Base-by-base conservation (phyloP, 2,329 filamentous ascomycete species). In the Fusarium sp. region DNA sequence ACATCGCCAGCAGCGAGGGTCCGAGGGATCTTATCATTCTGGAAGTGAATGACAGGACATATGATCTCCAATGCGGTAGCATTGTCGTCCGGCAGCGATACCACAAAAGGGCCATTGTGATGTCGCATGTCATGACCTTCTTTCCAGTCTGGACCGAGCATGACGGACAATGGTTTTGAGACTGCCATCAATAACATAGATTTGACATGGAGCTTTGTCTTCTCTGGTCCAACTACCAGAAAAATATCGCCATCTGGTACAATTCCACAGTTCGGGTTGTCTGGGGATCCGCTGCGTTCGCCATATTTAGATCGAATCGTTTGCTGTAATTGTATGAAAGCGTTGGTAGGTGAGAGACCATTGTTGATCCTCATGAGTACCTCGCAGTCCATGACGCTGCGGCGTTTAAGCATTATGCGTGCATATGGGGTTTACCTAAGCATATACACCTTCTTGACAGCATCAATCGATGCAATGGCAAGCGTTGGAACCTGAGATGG, bases 21-120 rank as follows among this genome's bases (percentile, higher is more conserved):
- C 2, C 18, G 7, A 3, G 15, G 28, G 21, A 50, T 13, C 47
- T 2, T 50, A 0, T 33, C 10, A 16, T 50, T 50, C 21, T 33
- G 21, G 1, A 23, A 23, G 47, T 50, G 21, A 4, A 50, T 32
- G 3, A 50, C 8, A 23, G 15, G 23, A 9, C 10, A 50, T 19
- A 50, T 32, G 3, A 50, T 50, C 5, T 13, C 1, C 5, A 50
- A 6, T 6, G 8, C 47, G 2, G 15, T 5, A 18, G 28, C 15
- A 18, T 32, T 6, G 8, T 50, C 7, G 1, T 32, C 28, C 2
- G 47, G 47, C 3, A 50, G 3, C 0, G 1, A 13, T 33, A 50
- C 0, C 10, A 23, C 15, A 6, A 2, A 6, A 6, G 15, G 16
- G 15, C 47, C 21, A 50, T 12, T 0, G 3, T 6, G 3, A 9